Evolutionary conservation across 495 filamentous ascomycete species (phyloP).

Genomic region (Tetracladium marchalianum): DNA sequence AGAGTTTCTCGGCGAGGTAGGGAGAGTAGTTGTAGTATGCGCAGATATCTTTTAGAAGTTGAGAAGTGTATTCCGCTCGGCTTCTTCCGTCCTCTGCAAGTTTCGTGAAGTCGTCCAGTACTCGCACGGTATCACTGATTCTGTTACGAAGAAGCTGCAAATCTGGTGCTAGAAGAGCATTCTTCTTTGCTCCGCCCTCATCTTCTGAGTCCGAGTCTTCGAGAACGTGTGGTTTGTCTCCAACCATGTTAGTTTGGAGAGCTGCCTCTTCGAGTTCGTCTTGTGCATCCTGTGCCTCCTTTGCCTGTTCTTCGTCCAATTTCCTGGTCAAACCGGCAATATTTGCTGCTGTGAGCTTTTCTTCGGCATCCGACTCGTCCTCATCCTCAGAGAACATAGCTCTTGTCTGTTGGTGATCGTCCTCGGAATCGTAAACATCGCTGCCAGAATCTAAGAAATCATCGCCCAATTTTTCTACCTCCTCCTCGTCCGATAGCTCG

Average conservation of each 20-base stretch:
- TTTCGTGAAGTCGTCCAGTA: slow-evolving; percentile 77
- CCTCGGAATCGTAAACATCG: slow-evolving; percentile 68
- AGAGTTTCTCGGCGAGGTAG: slow-evolving; percentile 77
- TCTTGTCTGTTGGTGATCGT: slow-evolving; percentile 37
- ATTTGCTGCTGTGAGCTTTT: slow-evolving; percentile 89
- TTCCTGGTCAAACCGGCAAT: slow-evolving; percentile 83
- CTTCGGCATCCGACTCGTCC: slow-evolving; percentile 78
- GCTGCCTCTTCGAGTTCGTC: slow-evolving; percentile 78
- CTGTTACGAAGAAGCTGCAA: slow-evolving; percentile 81
- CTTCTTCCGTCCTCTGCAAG: slow-evolving; percentile 68
- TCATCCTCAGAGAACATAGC: slow-evolving; percentile 94
- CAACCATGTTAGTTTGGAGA: slow-evolving; percentile 88
- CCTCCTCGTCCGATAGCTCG: slow-evolving; percentile 31
- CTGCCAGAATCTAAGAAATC: slow-evolving; percentile 50
- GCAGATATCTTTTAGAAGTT: slow-evolving; percentile 85
- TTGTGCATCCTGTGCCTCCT: slow-evolving; percentile 67
- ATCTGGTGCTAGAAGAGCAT: slow-evolving; percentile 64
- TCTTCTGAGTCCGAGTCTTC: slow-evolving; percentile 43
- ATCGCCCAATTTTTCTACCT: slow-evolving; percentile 34
- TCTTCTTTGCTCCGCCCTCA: slow-evolving; percentile 34
- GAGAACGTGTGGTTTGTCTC: slow-evolving; percentile 66
- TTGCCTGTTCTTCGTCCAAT: slow-evolving; percentile 58
- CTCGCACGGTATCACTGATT: slow-evolving; percentile 87
- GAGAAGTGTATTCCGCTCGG: slow-evolving; percentile 74
- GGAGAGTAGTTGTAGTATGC: slow-evolving; percentile 85